Evolutionary conservation across 2,329 filamentous ascomycete genomes (phyloP).

Genomic region (Raffaelea ambrosiae): DNA sequence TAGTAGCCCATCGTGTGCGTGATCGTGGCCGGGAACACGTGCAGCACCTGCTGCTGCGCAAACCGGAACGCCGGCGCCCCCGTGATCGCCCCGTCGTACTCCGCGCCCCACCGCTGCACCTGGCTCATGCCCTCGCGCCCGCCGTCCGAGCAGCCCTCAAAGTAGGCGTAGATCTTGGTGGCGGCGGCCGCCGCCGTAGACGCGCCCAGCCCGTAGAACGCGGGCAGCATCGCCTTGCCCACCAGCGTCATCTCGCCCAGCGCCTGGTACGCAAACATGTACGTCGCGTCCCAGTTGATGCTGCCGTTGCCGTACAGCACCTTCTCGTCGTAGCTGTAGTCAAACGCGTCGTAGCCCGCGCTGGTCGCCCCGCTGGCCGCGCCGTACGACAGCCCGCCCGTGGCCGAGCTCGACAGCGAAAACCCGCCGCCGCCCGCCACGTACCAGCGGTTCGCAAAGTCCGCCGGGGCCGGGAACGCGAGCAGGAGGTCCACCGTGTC

Average conservation of each 20-base stretch:
- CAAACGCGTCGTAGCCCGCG: slow-evolving; percentile 34
- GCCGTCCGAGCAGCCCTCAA: slow-evolving; percentile 38
- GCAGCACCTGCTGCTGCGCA: slow-evolving; percentile 35
- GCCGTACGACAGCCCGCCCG: slow-evolving; percentile 7
- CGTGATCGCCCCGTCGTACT: slow-evolving; percentile 34
- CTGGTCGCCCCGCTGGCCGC: slow-evolving; percentile 26
- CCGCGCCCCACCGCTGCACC: slow-evolving; percentile 27
- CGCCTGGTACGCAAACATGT: slow-evolving; percentile 43
- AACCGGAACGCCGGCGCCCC: slow-evolving; percentile 40
- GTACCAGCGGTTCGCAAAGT: slow-evolving; percentile 36
- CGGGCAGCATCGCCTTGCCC: slow-evolving; percentile 32
- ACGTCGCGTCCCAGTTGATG: slow-evolving; percentile 38
- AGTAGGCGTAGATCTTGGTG: slow-evolving; percentile 40
- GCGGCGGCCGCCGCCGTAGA: too few species aligned
- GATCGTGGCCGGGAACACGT: slow-evolving; percentile 29
- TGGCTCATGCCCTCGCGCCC: slow-evolving; percentile 41
- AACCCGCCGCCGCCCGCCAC: slow-evolving; percentile 35
- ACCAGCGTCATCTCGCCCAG: slow-evolving; percentile 41
- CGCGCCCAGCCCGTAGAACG: slow-evolving; percentile 25
- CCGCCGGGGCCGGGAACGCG: slow-evolving; percentile 23
- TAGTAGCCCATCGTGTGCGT: slow-evolving; percentile 29
- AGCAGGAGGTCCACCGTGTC: slow-evolving; percentile 25
- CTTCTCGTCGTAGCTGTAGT: slow-evolving; percentile 26
- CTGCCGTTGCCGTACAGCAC: slow-evolving; percentile 38
- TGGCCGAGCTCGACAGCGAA: slow-evolving; percentile 12